Evolutionary conservation across 2,329 filamentous ascomycete genomes (phyloP), one percentile per base, ranked within the genome.

Genomic region (Neoarthrinium moseri): DNA sequence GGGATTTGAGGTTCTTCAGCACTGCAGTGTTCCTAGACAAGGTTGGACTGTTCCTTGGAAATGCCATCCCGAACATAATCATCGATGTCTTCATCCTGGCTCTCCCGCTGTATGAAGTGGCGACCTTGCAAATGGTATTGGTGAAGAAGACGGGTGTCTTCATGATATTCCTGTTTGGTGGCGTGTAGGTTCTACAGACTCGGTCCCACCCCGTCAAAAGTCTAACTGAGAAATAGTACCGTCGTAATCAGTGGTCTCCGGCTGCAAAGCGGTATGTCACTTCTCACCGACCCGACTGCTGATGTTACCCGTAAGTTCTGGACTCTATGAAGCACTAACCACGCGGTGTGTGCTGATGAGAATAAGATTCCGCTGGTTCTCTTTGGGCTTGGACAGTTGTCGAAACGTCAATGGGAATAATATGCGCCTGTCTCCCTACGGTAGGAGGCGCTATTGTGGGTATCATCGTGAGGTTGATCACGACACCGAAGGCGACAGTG

Each of bases 311-410:
- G 38, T 41, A 13, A 41, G 38, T 41, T 8, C 5, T 6, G 3
- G 17, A 4, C 10, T 29, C 26, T 10, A 20, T 11, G 18, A 30
- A 17, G 30, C 12, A 3, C 6, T 4, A 4, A 4, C 7, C 4
- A 8, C n/a, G 10, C n/a, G n/a, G n/a, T n/a, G n/a, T n/a, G n/a
- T 8, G n/a, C 26, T 29, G 13, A 34, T 34, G 12, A 26, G 23
- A 32, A 43, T n/a, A n/a, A 21, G 10, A 11, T n/a, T 18, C 26
- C 18, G 29, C 29, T 11, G 30, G 27, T 13, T 26, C 40, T 34
- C 18, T 43, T 13, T 43, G 40, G 40, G 40, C 30, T 22, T 43
- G 40, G 40, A 43, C 40, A 34, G 30, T 43, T 13, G 27, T 43
- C 4, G 40, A 43, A 13, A 26, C 29, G 15, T 26, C 40, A 17